Base-by-base conservation (phyloP, 306 rosid species). In the Leucaena leucocephala region DNA sequence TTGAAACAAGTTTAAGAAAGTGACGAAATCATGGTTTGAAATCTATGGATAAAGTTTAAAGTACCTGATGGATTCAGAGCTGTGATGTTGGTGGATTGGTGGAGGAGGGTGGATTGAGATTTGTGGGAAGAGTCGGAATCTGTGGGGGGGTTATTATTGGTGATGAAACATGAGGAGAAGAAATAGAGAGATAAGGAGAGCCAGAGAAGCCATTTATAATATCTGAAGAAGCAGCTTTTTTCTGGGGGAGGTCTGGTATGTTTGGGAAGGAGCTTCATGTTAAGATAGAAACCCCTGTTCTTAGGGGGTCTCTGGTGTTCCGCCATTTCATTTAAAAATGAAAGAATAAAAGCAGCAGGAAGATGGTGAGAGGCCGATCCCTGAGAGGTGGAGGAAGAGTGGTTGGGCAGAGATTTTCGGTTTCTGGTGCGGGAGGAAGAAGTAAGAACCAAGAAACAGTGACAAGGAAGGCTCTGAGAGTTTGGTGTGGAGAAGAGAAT, bases 131-230 rank as follows among this genome's bases (percentile, higher is more conserved):
- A 43, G 76, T 80, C 11, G 0, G 72, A 44, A 63, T 77, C 57
- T n/a, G 55, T 39, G 3, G 19, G 68, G 7, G 79, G 79, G 63
- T 78, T 80, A 22, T 81, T 80, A 16, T 81, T 83, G 74, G 81
- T 85, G 58, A 91, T 78, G 80, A 88, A 84, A 34, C 76, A 90
- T 39, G 94, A 90, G 75, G 84, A 75, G 81, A 93, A 87, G 83
- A 91, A 89, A 69, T 93, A 93, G 6, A 93, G 86, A 10, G 93
- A 85, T 1, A 93, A 81, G 21, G 92, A 88, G 35, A 87, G 61
- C 93, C 93, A 93, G 33, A 91, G 90, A 44, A 91, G n/a, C 85
- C 88, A 91, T 86, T 91, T 93, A 92, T 87, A 91, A 72, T 91
- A 84, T 50, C 63, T 81, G 76, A 68, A 86, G 66, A 90, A 85